Conservation (phyloP, 78 protist genomes). For the Polysphondylium violaceum region DNA sequence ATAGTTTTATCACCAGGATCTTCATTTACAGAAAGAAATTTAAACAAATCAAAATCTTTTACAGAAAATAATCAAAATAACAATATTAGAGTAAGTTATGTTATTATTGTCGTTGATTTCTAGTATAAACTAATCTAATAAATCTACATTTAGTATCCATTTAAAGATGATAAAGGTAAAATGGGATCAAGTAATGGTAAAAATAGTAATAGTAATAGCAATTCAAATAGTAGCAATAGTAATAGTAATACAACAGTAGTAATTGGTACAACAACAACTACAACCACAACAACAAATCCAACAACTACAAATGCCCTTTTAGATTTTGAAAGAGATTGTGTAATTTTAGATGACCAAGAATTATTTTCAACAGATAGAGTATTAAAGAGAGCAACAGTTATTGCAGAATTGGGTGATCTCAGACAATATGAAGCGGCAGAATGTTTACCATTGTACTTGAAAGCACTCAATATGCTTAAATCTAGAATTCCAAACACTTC, state of each 20-base stretch:
- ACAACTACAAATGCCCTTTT: slow-evolving; percentile 4
- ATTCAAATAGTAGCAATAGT: not conserved
- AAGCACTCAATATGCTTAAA: slow-evolving; percentile 34
- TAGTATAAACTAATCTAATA: too few relatives aligned
- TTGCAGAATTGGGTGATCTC: slow-evolving; percentile 74
- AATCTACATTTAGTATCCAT: slow-evolving; percentile 27
- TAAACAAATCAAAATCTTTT: slow-evolving; percentile 35
- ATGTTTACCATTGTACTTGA: slow-evolving; percentile 37
- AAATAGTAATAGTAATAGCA: not conserved
- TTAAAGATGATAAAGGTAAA: slow-evolving; percentile 1
- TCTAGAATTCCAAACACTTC: not conserved
- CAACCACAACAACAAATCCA: slow-evolving; percentile 8
- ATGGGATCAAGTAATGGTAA: not conserved
- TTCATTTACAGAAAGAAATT: not conserved
- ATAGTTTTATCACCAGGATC: slow-evolving; percentile 4
- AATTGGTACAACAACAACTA: not conserved
- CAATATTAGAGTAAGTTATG: slow-evolving; percentile 11
- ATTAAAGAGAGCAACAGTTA: slow-evolving; percentile 39
- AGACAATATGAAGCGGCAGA: slow-evolving; percentile 66
- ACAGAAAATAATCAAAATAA: slow-evolving; percentile 7
- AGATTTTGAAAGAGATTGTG: slow-evolving; percentile 74
- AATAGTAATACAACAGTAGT: not conserved
- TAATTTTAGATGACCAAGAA: slow-evolving; percentile 63
- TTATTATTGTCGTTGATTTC: too few relatives aligned
- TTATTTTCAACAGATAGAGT: not conserved